Percentiles rank a stretch among this genome's conserved stretches.
These are phyloP conservation scores for Plantago lanceolata DNA, from an alignment of 305 asterid genomes.

Conservation along the genomic window DNA sequence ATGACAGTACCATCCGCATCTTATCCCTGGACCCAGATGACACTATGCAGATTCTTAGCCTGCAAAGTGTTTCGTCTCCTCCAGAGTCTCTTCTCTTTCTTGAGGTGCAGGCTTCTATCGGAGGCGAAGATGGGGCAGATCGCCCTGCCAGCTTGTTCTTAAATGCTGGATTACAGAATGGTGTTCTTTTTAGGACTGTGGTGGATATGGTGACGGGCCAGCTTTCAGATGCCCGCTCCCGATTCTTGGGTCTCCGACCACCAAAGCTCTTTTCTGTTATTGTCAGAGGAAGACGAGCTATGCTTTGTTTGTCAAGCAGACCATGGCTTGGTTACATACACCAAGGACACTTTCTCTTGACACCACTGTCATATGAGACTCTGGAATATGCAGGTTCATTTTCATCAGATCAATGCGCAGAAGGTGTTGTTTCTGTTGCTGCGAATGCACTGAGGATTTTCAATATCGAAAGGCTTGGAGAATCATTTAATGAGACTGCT, in stretches of 20 bases:
- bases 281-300: conserved; percentile 88
- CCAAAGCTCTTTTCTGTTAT: conserved; percentile 83
- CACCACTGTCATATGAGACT: conserved; percentile 91
- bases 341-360: conserved; percentile 94
- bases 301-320: conserved; percentile 97
- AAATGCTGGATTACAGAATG: conserved; percentile 92
- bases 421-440: conserved; percentile 98
- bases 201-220: conserved; percentile 98
- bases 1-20: conserved; percentile 89
- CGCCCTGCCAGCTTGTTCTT: conserved; percentile 95
- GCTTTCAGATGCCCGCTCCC: conserved; percentile 96
- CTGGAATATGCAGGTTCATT: conserved; percentile 98
- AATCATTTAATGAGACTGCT: conserved; percentile 85
- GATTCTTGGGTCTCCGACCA: conserved; percentile 91
- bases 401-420: conserved; percentile 99
- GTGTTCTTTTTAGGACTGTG: conserved; percentile 89
- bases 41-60: conserved; percentile 89
- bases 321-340: conserved; percentile 99
- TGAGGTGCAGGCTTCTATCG: conserved; percentile 95
- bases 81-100: conserved; percentile 96
- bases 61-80: conserved; percentile 93
- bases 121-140: conserved; percentile 99
- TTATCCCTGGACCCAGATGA: conserved; percentile 96
- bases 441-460: conserved; percentile 96
- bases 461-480: conserved; percentile 94